Base-by-base conservation (phyloP, 2,329 filamentous ascomycete genomes). In the Hysterium pulicare region DNA sequence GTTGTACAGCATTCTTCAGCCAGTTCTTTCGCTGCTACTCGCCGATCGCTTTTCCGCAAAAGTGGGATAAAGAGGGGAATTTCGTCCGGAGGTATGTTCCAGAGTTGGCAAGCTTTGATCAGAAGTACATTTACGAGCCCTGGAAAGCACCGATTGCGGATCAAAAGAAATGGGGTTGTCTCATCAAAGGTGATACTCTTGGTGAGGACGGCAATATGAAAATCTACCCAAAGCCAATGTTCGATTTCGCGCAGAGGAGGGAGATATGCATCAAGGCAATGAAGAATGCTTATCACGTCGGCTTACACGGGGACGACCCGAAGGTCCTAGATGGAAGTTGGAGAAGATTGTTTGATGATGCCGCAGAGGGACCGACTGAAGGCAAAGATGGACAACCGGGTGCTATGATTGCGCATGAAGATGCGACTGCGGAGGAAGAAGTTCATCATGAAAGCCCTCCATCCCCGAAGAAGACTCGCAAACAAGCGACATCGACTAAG, bases 111-210 rank as follows among this genome's bases (percentile, higher is more conserved):
- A 55, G 73, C 0, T 72, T 84, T 48, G 74, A 82, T 11, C 75
- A 76, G 40, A 88, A 85, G 63, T 87, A 78, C 55, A 87, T 90
- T 23, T 90, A 88, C 51, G 86, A 90, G 70, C 86, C 86, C 5
- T 87, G 84, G 82, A 88, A 84, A 58, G 84, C 85, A 32, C 81
- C 82, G 2, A 73, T 83, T 30, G 67, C 66, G 16, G 85, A 88
- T 43, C 82, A 87, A 68, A 85, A 79, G 60, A 81, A 76, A 55
- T 86, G 84, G 43, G 78, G 81, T 0, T 83, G 86, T 39, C 59
- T 78, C 15, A 68, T 87, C 40, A 76, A 71, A 34, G 81, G 79
- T 0, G 73, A 82, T 48, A 59, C 15, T 6, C 51, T 67, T 48
- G 36, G 57, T 7, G 44, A 67, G 16, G 67, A 72, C 3, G 67